phyloP scores from a whole-genome alignment of 2,329 filamentous ascomycete genomes.

The Coleophoma crateriformis region DNA sequence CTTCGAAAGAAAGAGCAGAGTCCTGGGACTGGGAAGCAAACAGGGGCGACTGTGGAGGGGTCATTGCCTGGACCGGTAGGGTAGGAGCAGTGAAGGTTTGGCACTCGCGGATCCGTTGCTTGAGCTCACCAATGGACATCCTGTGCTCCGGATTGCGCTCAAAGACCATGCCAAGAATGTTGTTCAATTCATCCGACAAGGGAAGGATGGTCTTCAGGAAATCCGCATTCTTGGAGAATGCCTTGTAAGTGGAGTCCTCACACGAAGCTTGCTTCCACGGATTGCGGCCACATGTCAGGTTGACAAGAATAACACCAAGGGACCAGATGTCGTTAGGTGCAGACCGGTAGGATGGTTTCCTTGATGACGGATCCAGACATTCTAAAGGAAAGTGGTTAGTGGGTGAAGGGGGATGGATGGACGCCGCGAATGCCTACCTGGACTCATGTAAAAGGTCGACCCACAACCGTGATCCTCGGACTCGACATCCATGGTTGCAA shows the following conservation, averaged over 20 bases:
- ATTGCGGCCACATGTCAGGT: constrained; percentile 95
- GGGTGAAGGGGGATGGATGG: constrained; percentile 7
- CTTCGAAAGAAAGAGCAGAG: constrained; percentile 33
- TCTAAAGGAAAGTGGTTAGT: constrained; percentile 50
- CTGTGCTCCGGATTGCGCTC: constrained; percentile 77
- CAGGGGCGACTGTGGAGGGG: constrained; percentile 10
- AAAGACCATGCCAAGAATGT: constrained; percentile 83
- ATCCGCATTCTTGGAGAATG: constrained; percentile 76
- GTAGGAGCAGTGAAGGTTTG: constrained; percentile 19
- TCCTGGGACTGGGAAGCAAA: constrained; percentile 27
- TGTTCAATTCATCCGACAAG: constrained; percentile 81
- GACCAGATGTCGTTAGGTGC: constrained; percentile 97
- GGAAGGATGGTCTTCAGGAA: constrained; percentile 93
- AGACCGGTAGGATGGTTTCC: constrained; percentile 78
- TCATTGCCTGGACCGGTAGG: constrained; percentile 1
- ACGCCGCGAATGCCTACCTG: constrained; percentile 60
- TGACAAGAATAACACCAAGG: constrained; percentile 95
- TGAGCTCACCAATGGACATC: constrained; percentile 76
- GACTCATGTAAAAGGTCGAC: constrained; percentile 99
- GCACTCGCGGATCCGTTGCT: constrained; percentile 70
- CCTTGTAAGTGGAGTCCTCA: constrained; percentile 92
- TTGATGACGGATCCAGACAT: constrained; percentile 74
- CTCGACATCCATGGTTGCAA: constrained; percentile 77
- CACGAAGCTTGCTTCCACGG: constrained; percentile 95
- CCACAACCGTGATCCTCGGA: constrained; percentile 97